A percentile compares a stretch with the other conserved stretches of the same genome.
phyloP scores from a whole-genome alignment of 257 asterid genomes.

The Solanum bulbocastanum region DNA sequence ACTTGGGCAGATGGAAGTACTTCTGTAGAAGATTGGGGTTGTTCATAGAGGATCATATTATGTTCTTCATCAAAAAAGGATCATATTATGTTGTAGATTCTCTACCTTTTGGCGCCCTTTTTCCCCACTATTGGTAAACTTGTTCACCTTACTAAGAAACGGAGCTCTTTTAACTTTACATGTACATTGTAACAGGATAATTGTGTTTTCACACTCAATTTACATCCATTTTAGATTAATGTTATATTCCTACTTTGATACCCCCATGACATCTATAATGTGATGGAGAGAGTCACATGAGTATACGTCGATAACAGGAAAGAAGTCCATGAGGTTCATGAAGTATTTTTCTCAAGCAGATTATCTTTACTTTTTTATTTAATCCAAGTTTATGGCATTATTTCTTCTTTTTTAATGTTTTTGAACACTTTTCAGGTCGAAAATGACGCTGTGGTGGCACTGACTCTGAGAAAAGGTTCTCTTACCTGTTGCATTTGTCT shows the following conservation, averaged over 20 bases:
- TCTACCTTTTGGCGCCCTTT: not conserved
- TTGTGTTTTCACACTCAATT: not conserved
- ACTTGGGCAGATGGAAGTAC: not conserved
- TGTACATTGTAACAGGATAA: not conserved
- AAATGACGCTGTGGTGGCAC: constrained; percentile 77
- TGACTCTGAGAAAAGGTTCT: constrained; percentile 88
- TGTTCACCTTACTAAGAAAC: not conserved
- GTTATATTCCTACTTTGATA: not conserved
- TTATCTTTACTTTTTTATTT: not conserved
- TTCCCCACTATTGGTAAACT: not conserved
- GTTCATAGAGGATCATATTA: not conserved
- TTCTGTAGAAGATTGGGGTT: not conserved
- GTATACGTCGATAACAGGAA: not conserved
- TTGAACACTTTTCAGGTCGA: constrained; percentile 52
- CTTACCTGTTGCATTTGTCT: not conserved
- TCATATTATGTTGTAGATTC: not conserved
- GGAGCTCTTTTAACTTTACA: not conserved
- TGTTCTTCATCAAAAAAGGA: not conserved
- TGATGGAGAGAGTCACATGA: not conserved
- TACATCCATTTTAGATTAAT: not conserved
- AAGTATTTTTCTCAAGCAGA: not conserved
- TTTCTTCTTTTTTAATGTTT: not conserved
- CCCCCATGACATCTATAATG: not conserved
- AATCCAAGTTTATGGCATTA: not conserved
- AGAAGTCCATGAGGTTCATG: not conserved